Percentiles rank a stretch among this genome's conserved stretches.
phyloP scores from a whole-genome alignment of 495 filamentous ascomycete genomes.

The Terfezia boudieri region DNA sequence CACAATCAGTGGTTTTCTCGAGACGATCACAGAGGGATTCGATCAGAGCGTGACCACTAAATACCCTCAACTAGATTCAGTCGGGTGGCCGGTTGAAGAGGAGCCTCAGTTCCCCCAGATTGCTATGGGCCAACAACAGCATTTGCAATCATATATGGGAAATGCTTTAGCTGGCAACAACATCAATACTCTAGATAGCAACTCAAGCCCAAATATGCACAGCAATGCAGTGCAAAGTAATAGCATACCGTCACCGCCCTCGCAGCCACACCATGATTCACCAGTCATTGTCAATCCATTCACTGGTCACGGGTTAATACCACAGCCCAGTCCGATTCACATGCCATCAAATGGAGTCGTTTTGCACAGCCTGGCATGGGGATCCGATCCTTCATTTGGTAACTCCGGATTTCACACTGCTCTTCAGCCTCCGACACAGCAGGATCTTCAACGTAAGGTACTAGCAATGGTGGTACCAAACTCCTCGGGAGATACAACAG shows the following conservation, averaged over 20 bases:
- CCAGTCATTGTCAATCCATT: constrained; percentile 17
- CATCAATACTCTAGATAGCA: too few species aligned
- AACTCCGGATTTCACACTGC: constrained; percentile 17
- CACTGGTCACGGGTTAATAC: constrained; percentile 10
- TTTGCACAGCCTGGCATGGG: constrained; percentile 14
- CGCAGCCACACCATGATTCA: constrained; percentile 3
- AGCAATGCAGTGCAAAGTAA: too few species aligned
- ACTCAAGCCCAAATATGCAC: too few species aligned
- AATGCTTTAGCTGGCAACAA: too few species aligned
- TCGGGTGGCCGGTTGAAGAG: too few species aligned
- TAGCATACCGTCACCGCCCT: background rate
- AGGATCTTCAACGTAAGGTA: constrained; percentile 16
- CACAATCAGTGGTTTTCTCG: background rate
- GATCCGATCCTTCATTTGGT: constrained; percentile 18
- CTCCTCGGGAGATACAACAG: constrained; percentile 11
- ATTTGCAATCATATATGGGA: too few species aligned
- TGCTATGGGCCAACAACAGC: constrained; percentile 5
- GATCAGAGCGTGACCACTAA: too few species aligned
- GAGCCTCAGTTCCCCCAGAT: background rate
- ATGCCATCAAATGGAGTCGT: constrained; percentile 5
- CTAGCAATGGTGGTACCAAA: constrained; percentile 15
- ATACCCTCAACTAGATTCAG: too few species aligned
- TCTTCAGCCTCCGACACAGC: constrained; percentile 6
- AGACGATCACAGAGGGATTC: background rate
- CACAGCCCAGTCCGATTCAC: constrained; percentile 6